A percentile compares a stretch with the other conserved stretches of the same genome.
Evolutionary conservation across 768 basidiomycete species (phyloP).

Genomic region (Leucocoprinus birnbaumii): DNA sequence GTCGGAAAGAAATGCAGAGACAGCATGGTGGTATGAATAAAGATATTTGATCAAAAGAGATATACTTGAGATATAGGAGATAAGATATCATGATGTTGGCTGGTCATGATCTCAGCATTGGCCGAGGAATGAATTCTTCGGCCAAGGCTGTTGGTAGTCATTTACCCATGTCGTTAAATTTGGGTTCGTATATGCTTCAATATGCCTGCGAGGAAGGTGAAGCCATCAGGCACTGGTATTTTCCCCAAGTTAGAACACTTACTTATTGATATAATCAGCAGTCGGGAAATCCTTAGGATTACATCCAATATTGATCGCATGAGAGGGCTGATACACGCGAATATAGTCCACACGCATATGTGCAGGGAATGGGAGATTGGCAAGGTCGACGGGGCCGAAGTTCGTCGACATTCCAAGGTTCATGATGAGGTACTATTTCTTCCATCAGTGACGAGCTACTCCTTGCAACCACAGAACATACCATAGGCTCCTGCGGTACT

Average conservation of each 20-base stretch:
- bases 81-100: too few species aligned
- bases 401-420: slow-evolving; percentile 83
- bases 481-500: slow-evolving; percentile 85
- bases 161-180: slow-evolving; percentile 53
- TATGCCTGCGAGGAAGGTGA: slow-evolving; percentile 33
- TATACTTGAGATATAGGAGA: neutral
- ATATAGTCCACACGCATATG: slow-evolving; percentile 46
- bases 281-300: slow-evolving; percentile 68
- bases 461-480: slow-evolving; percentile 28
- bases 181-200: slow-evolving; percentile 70
- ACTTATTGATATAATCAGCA: slow-evolving; percentile 65
- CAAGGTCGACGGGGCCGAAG: slow-evolving; percentile 73
- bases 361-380: slow-evolving; percentile 66
- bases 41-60: neutral
- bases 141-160: slow-evolving; percentile 52
- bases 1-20: too few species aligned
- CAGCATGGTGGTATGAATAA: neutral
- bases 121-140: slow-evolving; percentile 52
- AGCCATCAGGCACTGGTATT: neutral
- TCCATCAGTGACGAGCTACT: neutral
- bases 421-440: slow-evolving; percentile 66
- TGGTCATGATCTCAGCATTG: slow-evolving; percentile 23
- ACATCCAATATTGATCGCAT: slow-evolving; percentile 70
- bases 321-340: slow-evolving; percentile 69
- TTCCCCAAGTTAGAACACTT: slow-evolving; percentile 18